These are phyloP conservation scores for Trichophyton benhamiae DNA, from an alignment of 2,329 filamentous ascomycete genomes.

Conservation along the genomic window DNA sequence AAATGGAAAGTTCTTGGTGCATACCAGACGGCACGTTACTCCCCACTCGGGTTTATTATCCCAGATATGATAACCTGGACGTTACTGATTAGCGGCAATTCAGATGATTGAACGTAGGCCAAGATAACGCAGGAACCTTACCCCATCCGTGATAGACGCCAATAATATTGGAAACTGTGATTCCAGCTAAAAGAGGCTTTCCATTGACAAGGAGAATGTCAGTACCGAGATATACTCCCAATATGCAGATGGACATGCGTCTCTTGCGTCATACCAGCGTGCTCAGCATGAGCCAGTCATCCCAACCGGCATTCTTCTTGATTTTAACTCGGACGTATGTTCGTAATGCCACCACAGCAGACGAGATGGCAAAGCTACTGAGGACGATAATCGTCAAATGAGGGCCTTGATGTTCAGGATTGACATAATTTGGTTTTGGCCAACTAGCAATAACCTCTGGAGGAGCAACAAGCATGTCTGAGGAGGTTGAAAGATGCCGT, in stretches of 20 bases:
- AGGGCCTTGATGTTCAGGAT: conserved; percentile 19
- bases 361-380: conserved; percentile 15
- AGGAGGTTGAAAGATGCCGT: neutral
- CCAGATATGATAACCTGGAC: conserved; percentile 13
- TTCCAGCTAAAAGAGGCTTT: conserved; percentile 11
- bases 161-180: conserved; percentile 11
- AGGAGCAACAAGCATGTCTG: conserved; percentile 12
- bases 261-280: conserved; percentile 11
- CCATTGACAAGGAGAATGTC: neutral
- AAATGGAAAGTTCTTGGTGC: neutral
- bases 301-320: conserved; percentile 12
- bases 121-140: conserved; percentile 6
- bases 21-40: conserved; percentile 5
- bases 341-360: conserved; percentile 16
- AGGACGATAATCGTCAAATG: conserved; percentile 18
- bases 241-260: neutral
- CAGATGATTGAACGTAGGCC: neutral
- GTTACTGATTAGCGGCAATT: neutral
- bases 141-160: conserved; percentile 14
- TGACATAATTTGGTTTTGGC: conserved; percentile 22
- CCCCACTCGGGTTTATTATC: conserved; percentile 14
- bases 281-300: conserved; percentile 15
- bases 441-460: conserved; percentile 15
- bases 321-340: conserved; percentile 14
- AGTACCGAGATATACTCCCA: neutral